Evolutionary conservation across 169 alveolate species (phyloP), one percentile per base, ranked within the genome.

Genomic region (Eimeria necatrix): DNA sequence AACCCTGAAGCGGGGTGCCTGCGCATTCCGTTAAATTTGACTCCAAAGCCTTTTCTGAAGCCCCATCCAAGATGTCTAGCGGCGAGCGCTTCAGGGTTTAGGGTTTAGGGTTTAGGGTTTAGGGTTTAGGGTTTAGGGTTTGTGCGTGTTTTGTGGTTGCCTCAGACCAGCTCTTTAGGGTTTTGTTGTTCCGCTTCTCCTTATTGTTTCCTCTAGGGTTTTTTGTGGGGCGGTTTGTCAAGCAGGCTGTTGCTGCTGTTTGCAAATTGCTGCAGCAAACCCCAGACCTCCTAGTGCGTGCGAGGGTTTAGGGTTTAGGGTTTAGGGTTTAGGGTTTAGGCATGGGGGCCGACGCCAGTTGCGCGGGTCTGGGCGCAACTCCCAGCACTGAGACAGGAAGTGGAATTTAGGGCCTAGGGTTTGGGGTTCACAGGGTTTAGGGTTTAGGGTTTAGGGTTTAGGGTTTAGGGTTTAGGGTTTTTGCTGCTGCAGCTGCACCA

Each of bases 131-230:
- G 81, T 71, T 56, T 12, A 10, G 41, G 71, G 70, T 64, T 60
- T 22, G 20, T 8, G 59, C 6, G 7, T 71, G 14, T n/a, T n/a
- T n/a, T n/a, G n/a, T n/a, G n/a, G n/a, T n/a, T n/a, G n/a, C n/a
- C n/a, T n/a, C 88, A 89, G 89, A 93, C 71, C 70, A 26, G 93
- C 83, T 18, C 61, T 64, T 76, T 89, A 88, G 71, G 80, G 93
- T 52, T 95, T 96, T 84, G 60, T 20, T 61, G 73, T 61, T 61
- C n/a, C 73, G 73, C n/a, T 61, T 61, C 8, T 61, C 73, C 16
- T 61, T 61, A 10, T 24, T 61, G 12, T 61, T 61, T 16, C 73
- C 73, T 61, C n/a, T 61, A 10, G 73, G 73, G 73, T 61, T 64
- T 18, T 24, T 74, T 49, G 95, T 96, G n/a, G 93, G 64, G 32